Percentiles rank a stretch among this genome's conserved stretches.
Conservation (phyloP, 2,329 filamentous ascomycete genomes). For the Davidsoniella australis region DNA sequence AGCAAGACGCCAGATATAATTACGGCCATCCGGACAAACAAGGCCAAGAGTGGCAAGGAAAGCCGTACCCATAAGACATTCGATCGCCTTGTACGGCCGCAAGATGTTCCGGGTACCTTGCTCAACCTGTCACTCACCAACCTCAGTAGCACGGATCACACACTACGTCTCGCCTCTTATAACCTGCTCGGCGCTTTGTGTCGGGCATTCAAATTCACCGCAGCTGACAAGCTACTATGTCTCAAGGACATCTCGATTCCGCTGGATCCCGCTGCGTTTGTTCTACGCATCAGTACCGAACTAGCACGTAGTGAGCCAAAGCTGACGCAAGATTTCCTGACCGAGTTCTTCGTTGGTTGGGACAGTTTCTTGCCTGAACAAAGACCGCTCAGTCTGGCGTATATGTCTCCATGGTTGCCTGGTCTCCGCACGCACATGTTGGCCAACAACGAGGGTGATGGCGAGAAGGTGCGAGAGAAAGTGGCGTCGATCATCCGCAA, state of each 20-base stretch:
- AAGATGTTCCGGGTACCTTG: constrained; percentile 53
- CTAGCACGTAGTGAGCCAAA: constrained; percentile 47
- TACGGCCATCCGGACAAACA: constrained; percentile 44
- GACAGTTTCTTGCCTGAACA: constrained; percentile 52
- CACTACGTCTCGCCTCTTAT: constrained; percentile 46
- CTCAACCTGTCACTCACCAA: constrained; percentile 52
- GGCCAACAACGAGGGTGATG: constrained; percentile 36
- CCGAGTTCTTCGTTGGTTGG: constrained; percentile 60
- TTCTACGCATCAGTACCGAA: constrained; percentile 47
- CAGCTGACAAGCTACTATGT: constrained; percentile 43
- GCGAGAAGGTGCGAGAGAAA: constrained; percentile 49
- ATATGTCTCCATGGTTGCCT: constrained; percentile 53
- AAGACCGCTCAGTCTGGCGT: constrained; percentile 47
- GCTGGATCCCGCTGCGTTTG: constrained; percentile 44
- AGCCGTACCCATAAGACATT: constrained; percentile 41
- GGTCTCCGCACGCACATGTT: constrained; percentile 43
- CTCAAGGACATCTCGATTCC: constrained; percentile 48
- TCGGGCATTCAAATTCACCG: constrained; percentile 48
- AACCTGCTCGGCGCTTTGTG: constrained; percentile 51
- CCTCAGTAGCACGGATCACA: constrained; percentile 42
- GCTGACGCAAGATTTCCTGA: constrained; percentile 50
- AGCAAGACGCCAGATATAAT: constrained; percentile 46
- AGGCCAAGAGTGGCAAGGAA: constrained; percentile 48
- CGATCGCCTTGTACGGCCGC: constrained; percentile 48
- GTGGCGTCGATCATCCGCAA: constrained; percentile 47